Evolutionary conservation across 352 stramenopile species (phyloP).

Genomic region (Globisporangium cylindrosporum): DNA sequence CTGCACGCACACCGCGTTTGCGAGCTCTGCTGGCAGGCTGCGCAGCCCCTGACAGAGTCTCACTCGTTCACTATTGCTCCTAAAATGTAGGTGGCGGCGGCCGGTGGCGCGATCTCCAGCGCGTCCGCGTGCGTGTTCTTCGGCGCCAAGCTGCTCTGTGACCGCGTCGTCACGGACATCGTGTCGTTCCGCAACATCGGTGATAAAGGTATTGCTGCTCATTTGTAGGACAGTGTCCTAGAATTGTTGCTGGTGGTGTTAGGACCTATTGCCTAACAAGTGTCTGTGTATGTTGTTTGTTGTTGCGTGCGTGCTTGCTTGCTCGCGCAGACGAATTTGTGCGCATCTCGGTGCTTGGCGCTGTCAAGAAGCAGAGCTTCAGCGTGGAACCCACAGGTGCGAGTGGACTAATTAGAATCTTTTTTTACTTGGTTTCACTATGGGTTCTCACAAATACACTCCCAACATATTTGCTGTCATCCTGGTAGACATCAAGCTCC

Average conservation of each 20-base stretch:
- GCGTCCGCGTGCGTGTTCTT: conserved; percentile 68
- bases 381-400: conserved; percentile 46
- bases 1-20: not conserved
- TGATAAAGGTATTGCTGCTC: conserved; percentile 32
- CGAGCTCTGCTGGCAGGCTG: not conserved
- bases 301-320: too few relatives aligned
- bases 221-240: not conserved
- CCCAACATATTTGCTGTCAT: conserved; percentile 2
- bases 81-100: conserved; percentile 36
- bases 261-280: not conserved
- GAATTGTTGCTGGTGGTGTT: not conserved
- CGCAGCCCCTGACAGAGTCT: not conserved
- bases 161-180: conserved; percentile 72
- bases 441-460: not conserved
- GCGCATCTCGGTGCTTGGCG: conserved; percentile 45
- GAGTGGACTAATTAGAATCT: not conserved
- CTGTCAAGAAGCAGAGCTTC: conserved; percentile 44
- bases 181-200: conserved; percentile 57
- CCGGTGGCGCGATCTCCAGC: conserved; percentile 57
- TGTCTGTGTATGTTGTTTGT: not conserved
- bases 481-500: conserved; percentile 48
- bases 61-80: not conserved
- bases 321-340: conserved; percentile 42
- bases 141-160: conserved; percentile 63
- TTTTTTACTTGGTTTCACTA: not conserved